Base-by-base conservation (phyloP, 139 green algal genomes). In the Closterium sp. region DNA sequence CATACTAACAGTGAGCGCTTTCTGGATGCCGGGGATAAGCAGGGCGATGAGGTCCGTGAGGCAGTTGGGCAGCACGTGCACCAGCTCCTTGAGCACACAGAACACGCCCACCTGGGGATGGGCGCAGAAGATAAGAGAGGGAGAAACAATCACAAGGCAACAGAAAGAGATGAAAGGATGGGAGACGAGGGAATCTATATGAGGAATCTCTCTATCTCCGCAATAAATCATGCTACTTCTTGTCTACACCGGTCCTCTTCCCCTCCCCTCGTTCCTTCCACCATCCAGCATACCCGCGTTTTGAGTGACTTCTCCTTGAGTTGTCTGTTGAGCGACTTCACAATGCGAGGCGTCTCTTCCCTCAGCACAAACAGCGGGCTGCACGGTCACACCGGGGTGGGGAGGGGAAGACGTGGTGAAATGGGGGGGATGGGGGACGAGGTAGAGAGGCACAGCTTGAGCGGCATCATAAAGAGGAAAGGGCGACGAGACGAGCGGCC, bases 251-350 rank as follows among this genome's bases (percentile, higher is more conserved):
- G n/a, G n/a, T n/a, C n/a, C n/a, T n/a, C n/a, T n/a, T n/a, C n/a
- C n/a, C n/a, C n/a, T n/a, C n/a, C n/a, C n/a, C n/a, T n/a, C n/a
- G n/a, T n/a, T n/a, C n/a, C n/a, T n/a, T n/a, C n/a, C n/a, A n/a
- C n/a, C n/a, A n/a, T n/a, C n/a, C n/a, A n/a, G n/a, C 89, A 34
- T 86, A 95, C 92, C 85, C 91, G 93, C 2, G 96, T 97, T 93
- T 98, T 98, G 34, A 95, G 81, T 4, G 91, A 96, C 95, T 97
- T 97, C 36, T 97, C 96, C 21, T 90, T 91, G 55, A 99, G 96
- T 94, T 97, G 95, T 31, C 89, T 89, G 4, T 95, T 94, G 2
- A 93, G 76, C 10, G 95, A 94, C 36, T 95, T 95, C 33, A 98
- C 88, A 7, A 98, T 92, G 55, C 86, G 55, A 2, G 95, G 93